phyloP scores from a whole-genome alignment of 2,329 filamentous ascomycete species.

The Fusarium caatingaense region DNA sequence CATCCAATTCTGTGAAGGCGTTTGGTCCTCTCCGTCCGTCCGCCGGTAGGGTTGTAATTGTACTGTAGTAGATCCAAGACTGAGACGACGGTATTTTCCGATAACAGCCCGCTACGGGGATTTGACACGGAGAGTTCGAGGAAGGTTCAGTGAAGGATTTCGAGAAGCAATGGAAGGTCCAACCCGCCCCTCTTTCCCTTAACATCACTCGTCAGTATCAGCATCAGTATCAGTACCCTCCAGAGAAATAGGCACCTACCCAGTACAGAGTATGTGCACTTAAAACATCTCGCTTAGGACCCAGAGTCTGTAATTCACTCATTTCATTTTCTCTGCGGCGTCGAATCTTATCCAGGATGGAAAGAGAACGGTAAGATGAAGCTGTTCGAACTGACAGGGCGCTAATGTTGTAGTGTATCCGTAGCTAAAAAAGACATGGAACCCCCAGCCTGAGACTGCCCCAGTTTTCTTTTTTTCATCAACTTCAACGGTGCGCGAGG shows the following conservation, averaged over 20 bases:
- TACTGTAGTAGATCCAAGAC: not conserved
- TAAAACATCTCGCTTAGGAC: not conserved
- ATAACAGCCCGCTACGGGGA: conserved; percentile 2
- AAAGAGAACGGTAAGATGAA: conserved; percentile 16
- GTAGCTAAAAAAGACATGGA: conserved; percentile 24
- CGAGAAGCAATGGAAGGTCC: not conserved
- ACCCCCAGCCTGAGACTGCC: conserved; percentile 25
- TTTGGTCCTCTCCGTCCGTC: not conserved
- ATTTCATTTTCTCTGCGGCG: not conserved
- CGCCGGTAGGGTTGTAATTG: not conserved
- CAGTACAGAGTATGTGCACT: not conserved
- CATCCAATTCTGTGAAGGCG: not conserved
- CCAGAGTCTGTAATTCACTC: not conserved
- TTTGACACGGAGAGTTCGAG: conserved; percentile 6
- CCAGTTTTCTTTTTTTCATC: conserved; percentile 24
- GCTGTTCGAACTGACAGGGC: conserved; percentile 3
- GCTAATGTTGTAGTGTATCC: not conserved
- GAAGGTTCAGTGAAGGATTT: conserved; percentile 6
- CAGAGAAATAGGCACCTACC: not conserved
- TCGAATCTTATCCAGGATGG: not conserved
- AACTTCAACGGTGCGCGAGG: conserved; percentile 28
- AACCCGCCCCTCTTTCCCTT: not conserved
- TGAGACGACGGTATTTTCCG: conserved; percentile 8
- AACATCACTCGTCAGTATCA: not conserved
- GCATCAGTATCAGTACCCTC: not conserved